phyloP scores from a whole-genome alignment of 805 yeast species.

The Starmerella sirachaensis region DNA sequence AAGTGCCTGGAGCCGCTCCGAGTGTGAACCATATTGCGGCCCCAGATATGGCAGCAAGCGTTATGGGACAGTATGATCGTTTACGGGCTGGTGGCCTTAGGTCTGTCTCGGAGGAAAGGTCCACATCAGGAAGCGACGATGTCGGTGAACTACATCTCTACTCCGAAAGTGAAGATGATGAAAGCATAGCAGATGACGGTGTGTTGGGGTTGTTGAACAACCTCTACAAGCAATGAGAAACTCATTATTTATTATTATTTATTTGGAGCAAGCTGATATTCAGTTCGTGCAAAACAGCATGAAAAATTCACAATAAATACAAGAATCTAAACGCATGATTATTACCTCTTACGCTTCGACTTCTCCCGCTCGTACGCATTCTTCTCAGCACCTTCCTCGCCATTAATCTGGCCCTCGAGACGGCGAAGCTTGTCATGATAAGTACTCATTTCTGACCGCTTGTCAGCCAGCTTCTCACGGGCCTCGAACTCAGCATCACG shows the following conservation, averaged over 20 bases:
- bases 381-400: constrained; percentile 91
- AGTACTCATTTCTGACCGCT: constrained; percentile 59
- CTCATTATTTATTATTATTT: not conserved
- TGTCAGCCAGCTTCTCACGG: constrained; percentile 67
- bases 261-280: not conserved
- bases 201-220: constrained; percentile 74
- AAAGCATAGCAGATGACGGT: constrained; percentile 34
- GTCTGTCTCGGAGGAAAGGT: constrained; percentile 15
- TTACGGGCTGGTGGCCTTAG: constrained; percentile 12
- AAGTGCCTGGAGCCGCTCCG: not conserved
- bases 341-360: constrained; percentile 36
- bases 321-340: not conserved
- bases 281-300: not conserved
- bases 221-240: constrained; percentile 41
- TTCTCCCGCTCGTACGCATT: constrained; percentile 84
- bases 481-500: constrained; percentile 79
- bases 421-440: constrained; percentile 86
- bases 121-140: too few relatives aligned
- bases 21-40: not conserved
- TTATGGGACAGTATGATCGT: constrained; percentile 26
- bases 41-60: constrained; percentile 25
- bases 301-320: constrained; percentile 23
- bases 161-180: constrained; percentile 23
- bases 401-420: constrained; percentile 73
- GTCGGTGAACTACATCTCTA: constrained; percentile 7